Evolutionary conservation across 2,329 filamentous ascomycete genomes (phyloP).

Genomic region (Fusarium neocosmosporiellum): DNA sequence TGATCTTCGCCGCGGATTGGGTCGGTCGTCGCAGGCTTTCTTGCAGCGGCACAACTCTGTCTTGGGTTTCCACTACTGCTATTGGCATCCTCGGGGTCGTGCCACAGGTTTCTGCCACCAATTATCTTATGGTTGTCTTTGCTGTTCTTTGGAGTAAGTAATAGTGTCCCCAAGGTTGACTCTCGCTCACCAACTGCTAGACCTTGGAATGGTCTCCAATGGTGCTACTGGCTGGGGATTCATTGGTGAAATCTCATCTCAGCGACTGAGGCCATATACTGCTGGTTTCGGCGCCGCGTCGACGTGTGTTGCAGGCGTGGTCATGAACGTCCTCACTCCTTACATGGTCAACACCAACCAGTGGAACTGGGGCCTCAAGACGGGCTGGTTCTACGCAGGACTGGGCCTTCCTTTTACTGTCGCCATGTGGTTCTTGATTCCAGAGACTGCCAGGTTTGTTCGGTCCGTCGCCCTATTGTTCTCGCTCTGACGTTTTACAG

Average conservation of each 20-base stretch:
- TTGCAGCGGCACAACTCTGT: slow-evolving; percentile 21
- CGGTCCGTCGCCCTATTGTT: background rate
- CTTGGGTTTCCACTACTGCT: slow-evolving; percentile 6
- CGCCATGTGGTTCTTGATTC: background rate
- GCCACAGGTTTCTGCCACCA: slow-evolving; percentile 3
- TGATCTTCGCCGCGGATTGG: slow-evolving; percentile 18
- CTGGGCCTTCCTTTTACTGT: background rate
- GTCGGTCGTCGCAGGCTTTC: slow-evolving; percentile 22
- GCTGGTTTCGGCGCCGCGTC: slow-evolving; percentile 46
- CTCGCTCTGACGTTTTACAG: background rate
- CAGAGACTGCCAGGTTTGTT: background rate
- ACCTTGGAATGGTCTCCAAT: slow-evolving; percentile 15
- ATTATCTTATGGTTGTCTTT: slow-evolving; percentile 26
- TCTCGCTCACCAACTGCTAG: background rate
- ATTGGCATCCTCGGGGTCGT: slow-evolving; percentile 29
- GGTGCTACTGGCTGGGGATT: slow-evolving; percentile 43
- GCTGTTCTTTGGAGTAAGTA: slow-evolving; percentile 25
- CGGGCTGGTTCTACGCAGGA: slow-evolving; percentile 46
- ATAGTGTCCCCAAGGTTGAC: fast-evolving
- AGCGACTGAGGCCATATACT: slow-evolving; percentile 48
- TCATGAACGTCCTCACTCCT: slow-evolving; percentile 42
- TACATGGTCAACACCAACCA: slow-evolving; percentile 48
- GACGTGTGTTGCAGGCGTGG: slow-evolving; percentile 37
- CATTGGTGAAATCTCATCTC: slow-evolving; percentile 51
- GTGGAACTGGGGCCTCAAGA: slow-evolving; percentile 47